These are phyloP conservation scores for Termitomyces sp. DNA, from an alignment of 1,284 basidiomycete genomes.

Conservation along the genomic window DNA sequence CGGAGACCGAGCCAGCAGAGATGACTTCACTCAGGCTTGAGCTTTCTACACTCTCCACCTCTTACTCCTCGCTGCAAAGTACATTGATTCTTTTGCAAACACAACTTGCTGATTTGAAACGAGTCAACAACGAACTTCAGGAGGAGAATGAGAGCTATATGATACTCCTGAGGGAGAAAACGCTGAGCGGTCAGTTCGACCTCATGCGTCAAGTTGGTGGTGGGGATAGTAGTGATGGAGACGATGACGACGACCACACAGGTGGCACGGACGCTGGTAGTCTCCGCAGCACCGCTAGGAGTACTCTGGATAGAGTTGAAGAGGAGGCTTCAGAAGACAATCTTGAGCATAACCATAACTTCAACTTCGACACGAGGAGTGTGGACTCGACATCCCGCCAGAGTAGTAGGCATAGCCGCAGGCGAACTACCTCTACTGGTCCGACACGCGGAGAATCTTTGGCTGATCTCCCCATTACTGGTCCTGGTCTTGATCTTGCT, in stretches of 20 bases:
- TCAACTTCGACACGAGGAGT: slow-evolving; percentile 29
- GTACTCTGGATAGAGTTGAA: slow-evolving; percentile 51
- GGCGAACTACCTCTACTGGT: slow-evolving; percentile 44
- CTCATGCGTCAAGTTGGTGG: slow-evolving; percentile 63
- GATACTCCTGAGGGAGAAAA: slow-evolving; percentile 84
- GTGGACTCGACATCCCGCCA: slow-evolving; percentile 38
- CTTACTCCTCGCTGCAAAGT: slow-evolving; percentile 72
- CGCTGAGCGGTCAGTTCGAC: slow-evolving; percentile 81
- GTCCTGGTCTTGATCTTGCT: slow-evolving; percentile 84
- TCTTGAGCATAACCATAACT: slow-evolving; percentile 30
- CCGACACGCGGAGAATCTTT: slow-evolving; percentile 65
- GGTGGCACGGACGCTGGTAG: slow-evolving; percentile 47
- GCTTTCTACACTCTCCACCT: slow-evolving; percentile 75
- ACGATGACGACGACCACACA: slow-evolving; percentile 40
- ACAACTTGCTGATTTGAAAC: slow-evolving; percentile 71
- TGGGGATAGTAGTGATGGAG: slow-evolving; percentile 40
- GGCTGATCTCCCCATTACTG: slow-evolving; percentile 75
- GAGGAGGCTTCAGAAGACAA: slow-evolving; percentile 41
- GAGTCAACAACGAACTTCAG: slow-evolving; percentile 76
- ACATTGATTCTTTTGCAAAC: slow-evolving; percentile 71
- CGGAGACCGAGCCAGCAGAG: slow-evolving; percentile 71
- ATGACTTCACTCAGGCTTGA: slow-evolving; percentile 77
- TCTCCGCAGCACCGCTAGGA: slow-evolving; percentile 50
- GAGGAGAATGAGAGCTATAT: slow-evolving; percentile 96
- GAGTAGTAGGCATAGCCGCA: slow-evolving; percentile 44